These are phyloP conservation scores for Hymenoscyphus infarciens DNA, from an alignment of 2,329 filamentous ascomycete genomes.

Conservation along the genomic window DNA sequence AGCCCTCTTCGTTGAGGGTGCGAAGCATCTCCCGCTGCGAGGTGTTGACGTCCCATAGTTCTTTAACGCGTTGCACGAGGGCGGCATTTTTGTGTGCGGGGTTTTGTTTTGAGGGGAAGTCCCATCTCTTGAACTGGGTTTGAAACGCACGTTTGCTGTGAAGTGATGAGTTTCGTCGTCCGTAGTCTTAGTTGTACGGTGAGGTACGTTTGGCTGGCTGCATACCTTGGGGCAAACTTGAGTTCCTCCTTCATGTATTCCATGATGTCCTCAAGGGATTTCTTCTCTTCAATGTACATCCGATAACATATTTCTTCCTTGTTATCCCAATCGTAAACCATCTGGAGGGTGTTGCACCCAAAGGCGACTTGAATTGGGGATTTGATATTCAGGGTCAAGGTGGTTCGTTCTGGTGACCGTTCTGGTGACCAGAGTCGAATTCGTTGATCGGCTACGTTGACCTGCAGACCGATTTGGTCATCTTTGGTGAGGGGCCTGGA, in stretches of 20 bases:
- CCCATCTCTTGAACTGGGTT: constrained; percentile 73
- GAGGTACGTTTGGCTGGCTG: constrained; percentile 27
- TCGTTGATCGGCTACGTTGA: not conserved
- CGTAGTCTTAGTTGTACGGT: constrained; percentile 22
- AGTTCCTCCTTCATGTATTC: constrained; percentile 62
- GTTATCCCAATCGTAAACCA: constrained; percentile 62
- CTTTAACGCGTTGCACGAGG: constrained; percentile 65
- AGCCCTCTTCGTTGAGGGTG: constrained; percentile 68
- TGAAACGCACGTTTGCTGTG: constrained; percentile 72
- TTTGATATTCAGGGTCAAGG: constrained; percentile 12
- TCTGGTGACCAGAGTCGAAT: constrained; percentile 23
- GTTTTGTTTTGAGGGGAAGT: constrained; percentile 71
- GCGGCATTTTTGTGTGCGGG: constrained; percentile 66
- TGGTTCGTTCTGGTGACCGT: constrained; percentile 25
- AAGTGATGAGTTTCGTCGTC: constrained; percentile 10
- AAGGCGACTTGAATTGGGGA: constrained; percentile 8
- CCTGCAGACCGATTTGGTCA: constrained; percentile 1
- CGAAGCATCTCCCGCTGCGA: constrained; percentile 70
- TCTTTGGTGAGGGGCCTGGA: not conserved
- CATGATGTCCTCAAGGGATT: constrained; percentile 71
- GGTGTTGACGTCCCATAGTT: constrained; percentile 75
- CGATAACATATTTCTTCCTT: constrained; percentile 63
- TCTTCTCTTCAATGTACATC: constrained; percentile 74
- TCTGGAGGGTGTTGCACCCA: constrained; percentile 22
- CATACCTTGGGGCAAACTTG: constrained; percentile 68